Percentiles rank a stretch among this genome's conserved stretches.
These are phyloP conservation scores for Trematosphaeria pertusa DNA, from an alignment of 2,329 filamentous ascomycete genomes.

Conservation along the genomic window DNA sequence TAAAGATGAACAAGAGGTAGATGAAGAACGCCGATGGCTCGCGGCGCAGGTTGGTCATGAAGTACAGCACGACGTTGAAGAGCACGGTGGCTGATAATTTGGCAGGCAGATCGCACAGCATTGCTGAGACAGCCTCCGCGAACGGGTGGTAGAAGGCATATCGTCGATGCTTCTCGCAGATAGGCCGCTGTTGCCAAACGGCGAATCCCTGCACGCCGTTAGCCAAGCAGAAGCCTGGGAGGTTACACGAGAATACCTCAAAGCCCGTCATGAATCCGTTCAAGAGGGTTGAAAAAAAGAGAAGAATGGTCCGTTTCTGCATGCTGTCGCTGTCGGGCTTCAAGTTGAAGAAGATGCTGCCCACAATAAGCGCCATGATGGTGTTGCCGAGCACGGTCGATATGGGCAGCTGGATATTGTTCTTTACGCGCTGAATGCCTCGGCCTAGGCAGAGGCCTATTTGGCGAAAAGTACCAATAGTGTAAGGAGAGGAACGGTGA, in stretches of 20 bases:
- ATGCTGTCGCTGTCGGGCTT: constrained; percentile 58
- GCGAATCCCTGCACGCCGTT: too few relatives aligned
- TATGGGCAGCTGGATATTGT: not conserved
- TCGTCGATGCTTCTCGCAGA: too few relatives aligned
- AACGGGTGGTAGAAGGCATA: too few relatives aligned
- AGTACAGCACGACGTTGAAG: too few relatives aligned
- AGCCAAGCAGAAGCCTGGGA: too few relatives aligned
- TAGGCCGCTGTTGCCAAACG: too few relatives aligned
- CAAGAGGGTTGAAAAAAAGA: constrained; percentile 61
- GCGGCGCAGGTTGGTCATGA: constrained; percentile 77
- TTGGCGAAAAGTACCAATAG: not conserved
- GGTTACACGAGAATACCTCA: too few relatives aligned
- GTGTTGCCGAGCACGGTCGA: constrained; percentile 48
- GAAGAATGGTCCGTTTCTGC: constrained; percentile 58
- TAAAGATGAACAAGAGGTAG: constrained; percentile 75
- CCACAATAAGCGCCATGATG: constrained; percentile 63
- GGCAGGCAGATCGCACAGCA: too few relatives aligned
- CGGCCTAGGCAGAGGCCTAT: not conserved
- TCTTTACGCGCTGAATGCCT: not conserved
- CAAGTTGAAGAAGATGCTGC: constrained; percentile 61
- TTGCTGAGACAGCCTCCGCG: too few relatives aligned
- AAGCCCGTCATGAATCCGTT: constrained; percentile 55
- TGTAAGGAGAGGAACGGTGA: not conserved
- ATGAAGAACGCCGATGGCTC: constrained; percentile 77
- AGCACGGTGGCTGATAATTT: too few relatives aligned